phyloP scores from a whole-genome alignment of 2,329 filamentous ascomycete species.

The Zasmidium cellare region DNA sequence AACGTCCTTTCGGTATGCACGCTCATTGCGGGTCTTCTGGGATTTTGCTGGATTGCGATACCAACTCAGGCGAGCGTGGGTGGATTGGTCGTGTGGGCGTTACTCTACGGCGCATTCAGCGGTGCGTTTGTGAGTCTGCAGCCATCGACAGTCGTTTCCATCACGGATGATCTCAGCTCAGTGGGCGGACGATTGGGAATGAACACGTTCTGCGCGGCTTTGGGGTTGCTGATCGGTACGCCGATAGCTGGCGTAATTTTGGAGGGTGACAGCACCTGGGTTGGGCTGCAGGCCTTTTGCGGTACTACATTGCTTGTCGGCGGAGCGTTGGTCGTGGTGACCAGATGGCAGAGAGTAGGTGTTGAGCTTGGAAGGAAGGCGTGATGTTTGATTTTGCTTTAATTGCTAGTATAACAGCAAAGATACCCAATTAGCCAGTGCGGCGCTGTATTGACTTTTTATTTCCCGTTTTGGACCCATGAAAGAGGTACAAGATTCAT shows the following conservation, averaged over 20 bases:
- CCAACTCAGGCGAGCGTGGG: slow-evolving; percentile 25
- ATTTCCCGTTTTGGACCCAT: background rate
- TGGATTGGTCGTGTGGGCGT: slow-evolving; percentile 39
- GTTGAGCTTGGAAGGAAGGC: slow-evolving; percentile 16
- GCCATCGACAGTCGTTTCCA: slow-evolving; percentile 36
- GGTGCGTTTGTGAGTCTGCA: slow-evolving; percentile 45
- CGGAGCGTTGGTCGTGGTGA: slow-evolving; percentile 17
- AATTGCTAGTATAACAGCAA: background rate
- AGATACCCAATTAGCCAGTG: background rate
- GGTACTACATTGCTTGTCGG: slow-evolving; percentile 22
- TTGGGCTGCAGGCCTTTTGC: slow-evolving; percentile 26
- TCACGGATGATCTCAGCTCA: slow-evolving; percentile 19
- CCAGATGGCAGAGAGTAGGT: slow-evolving; percentile 19
- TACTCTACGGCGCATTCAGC: slow-evolving; percentile 47
- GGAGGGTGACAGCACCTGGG: slow-evolving; percentile 10
- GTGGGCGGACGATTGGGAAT: slow-evolving; percentile 28
- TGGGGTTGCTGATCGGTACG: slow-evolving; percentile 28
- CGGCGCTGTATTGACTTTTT: background rate
- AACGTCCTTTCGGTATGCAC: slow-evolving; percentile 45
- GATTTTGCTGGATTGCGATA: slow-evolving; percentile 39
- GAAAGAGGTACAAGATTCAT: background rate
- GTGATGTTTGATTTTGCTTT: background rate
- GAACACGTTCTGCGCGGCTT: slow-evolving; percentile 24
- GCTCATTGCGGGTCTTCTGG: slow-evolving; percentile 23
- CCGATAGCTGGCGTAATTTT: slow-evolving; percentile 28